These are phyloP conservation scores for Linum trigynum DNA, from an alignment of 345 rosid genomes.

Conservation along the genomic window DNA sequence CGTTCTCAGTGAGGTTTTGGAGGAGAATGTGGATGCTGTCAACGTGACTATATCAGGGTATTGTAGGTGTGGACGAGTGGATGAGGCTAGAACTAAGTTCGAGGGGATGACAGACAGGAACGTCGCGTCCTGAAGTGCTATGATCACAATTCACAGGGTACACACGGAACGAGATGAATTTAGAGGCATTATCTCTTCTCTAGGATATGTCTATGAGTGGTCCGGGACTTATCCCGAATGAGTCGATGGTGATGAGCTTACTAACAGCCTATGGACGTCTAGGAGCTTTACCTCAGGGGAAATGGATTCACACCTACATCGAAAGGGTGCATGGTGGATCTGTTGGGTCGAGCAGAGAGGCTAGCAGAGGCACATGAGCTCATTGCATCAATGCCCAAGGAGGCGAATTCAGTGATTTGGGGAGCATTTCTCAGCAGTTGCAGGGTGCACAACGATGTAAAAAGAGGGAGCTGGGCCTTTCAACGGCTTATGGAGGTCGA, in stretches of 20 bases:
- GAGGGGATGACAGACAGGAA: conserved; percentile 7
- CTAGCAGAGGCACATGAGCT: background rate
- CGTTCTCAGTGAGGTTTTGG: conserved; percentile 21
- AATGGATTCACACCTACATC: conserved; percentile 21
- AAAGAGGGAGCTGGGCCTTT: background rate
- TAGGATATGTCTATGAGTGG: conserved; percentile 19
- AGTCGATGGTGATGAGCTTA: conserved; percentile 18
- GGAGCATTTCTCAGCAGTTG: background rate
- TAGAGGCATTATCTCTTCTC: conserved; percentile 22
- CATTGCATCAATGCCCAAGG: background rate
- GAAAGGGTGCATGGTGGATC: conserved; percentile 2
- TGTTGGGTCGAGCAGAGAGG: background rate
- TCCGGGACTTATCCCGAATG: conserved; percentile 14
- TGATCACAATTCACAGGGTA: conserved; percentile 10
- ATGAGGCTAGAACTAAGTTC: conserved; percentile 36
- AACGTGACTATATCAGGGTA: conserved; percentile 48
- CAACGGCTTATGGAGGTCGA: background rate
- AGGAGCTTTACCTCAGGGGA: conserved; percentile 20
- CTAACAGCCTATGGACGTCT: conserved; percentile 16
- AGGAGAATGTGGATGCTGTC: conserved; percentile 32
- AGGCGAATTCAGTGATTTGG: background rate
- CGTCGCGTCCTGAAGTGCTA: conserved; percentile 12
- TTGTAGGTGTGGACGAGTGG: conserved; percentile 34
- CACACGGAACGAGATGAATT: conserved; percentile 7
- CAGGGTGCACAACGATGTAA: background rate